Base-by-base conservation (phyloP, 1,139 yeast genomes). In the Barnettozyma hawaiiensis region DNA sequence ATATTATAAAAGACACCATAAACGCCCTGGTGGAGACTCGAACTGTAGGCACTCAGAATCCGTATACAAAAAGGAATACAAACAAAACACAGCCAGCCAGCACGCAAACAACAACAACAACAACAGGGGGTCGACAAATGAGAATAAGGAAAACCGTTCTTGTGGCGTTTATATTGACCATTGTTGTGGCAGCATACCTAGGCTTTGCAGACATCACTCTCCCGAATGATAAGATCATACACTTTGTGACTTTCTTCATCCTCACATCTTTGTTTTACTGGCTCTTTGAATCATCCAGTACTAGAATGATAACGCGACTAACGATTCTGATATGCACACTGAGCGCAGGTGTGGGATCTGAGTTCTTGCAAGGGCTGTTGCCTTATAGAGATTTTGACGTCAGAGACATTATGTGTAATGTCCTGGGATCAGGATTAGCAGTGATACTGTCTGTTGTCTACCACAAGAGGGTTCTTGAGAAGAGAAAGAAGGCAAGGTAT, bases 211-310 rank as follows among this genome's bases (percentile, higher is more conserved):
- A 65, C 62, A 48, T 76, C 8, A 66, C 69, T 1, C 57, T 75
- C 12, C 54, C 52, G 2, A 71, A 78, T 54, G 85, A 79, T 52
- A 79, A 79, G 56, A 31, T 67, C 11, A 53, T 75, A 2, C 85
- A 79, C 55, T 73, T 72, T 43, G 11, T 52, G 7, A 70, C 71
- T 10, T 79, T 79, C 54, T 55, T 65, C 41, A 43, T 71, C 0
- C 66, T 78, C 12, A 74, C 84, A 1, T 55, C 62, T 28, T 71
- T 77, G 44, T 75, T 78, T 54, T 71, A 70, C 52, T 71, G 69
- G 56, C 51, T 72, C 3, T 66, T 73, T 49, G 70, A 71, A 64
- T 47, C 58, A 15, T 50, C 52, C 12, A 61, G 70, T 14, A 54
- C 66, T 35, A 62, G 60, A 45, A 55, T 50, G 12, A 55, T 67